Base-by-base conservation (phyloP, 1,139 yeast species). In the Candida neerlandica region DNA sequence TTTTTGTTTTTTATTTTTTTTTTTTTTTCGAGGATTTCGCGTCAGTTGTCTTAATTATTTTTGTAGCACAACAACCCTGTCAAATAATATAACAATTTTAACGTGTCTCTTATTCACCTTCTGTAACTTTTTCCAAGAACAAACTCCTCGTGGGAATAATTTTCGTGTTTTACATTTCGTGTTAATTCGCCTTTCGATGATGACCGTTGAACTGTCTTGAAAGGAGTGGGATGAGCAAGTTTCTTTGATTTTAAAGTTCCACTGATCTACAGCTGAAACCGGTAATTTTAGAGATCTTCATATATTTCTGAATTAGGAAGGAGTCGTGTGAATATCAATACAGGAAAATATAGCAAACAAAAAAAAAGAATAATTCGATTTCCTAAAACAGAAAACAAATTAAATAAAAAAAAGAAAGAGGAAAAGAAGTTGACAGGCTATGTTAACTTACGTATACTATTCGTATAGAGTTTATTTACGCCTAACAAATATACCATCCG, bases 331-430 rank as follows among this genome's bases (percentile, higher is more conserved):
- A 5, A 14, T 5, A 14, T 6, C 3, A 9, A n/a, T 33, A 10
- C 18, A 21, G 23, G 6, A 21, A 21, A 21, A 19, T 35, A 12
- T 4, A 14, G 3, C 10, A 16, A 15, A 5, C n/a, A 19, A 18
- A 35, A 16, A 16, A 35, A 18, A 16, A 16, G 11, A 35, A 3
- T 4, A 5, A 35, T 5, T 9, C 27, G 9, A 37, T 12, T 37
- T 37, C 40, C 40, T 12, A 37, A 37, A 37, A 12, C 27, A 37
- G 40, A 21, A 37, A 37, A 37, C 27, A 37, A 37, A 21, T 19
- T 19, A 15, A 16, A 19, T 11, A 18, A 32, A 32, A 32, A 5
- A 32, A 14, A n/a, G n/a, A 32, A 7, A 32, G 16, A 9, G 34
- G 4, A 14, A 32, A 32, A n/a, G 15, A 14, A 32, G n/a, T 32